These are phyloP conservation scores for Austroboletus novae-zelandiae DNA, from an alignment of 1,284 basidiomycete species.

Conservation along the genomic window DNA sequence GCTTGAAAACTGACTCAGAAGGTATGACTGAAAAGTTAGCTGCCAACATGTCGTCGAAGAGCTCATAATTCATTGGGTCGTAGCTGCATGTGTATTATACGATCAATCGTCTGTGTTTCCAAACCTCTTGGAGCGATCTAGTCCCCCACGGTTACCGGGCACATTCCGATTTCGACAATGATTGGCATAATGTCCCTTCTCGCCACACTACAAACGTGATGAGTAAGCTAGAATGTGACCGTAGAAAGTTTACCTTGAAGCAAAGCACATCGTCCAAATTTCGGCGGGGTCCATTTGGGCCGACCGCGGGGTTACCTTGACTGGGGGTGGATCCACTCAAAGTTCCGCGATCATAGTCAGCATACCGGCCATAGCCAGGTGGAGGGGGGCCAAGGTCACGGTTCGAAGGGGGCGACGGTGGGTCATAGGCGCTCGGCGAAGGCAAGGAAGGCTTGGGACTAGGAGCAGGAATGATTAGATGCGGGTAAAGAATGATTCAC, in stretches of 20 bases:
- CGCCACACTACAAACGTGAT: constrained; percentile 61
- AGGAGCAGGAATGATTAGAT: constrained; percentile 18
- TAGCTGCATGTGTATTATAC: neutral
- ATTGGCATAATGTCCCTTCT: constrained; percentile 94
- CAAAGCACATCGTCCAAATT: constrained; percentile 87
- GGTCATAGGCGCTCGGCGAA: constrained; percentile 72
- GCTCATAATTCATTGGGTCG: neutral
- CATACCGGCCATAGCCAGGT: constrained; percentile 84
- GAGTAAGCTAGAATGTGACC: constrained; percentile 10
- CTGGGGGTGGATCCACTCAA: constrained; percentile 23
- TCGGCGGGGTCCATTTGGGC: constrained; percentile 49
- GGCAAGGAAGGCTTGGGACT: constrained; percentile 78
- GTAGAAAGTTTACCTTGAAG: constrained; percentile 66
- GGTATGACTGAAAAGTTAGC: neutral
- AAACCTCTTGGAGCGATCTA: constrained; percentile 45
- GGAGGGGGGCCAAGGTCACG: constrained; percentile 88
- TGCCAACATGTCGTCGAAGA: neutral
- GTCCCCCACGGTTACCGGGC: constrained; percentile 75
- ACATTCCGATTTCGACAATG: constrained; percentile 85
- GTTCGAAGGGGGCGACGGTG: constrained; percentile 71
- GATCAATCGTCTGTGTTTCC: constrained; percentile 34
- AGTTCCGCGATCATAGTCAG: constrained; percentile 68
- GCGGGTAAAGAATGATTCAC: constrained; percentile 7
- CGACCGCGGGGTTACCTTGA: constrained; percentile 15
- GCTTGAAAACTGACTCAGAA: too few relatives aligned